Percentiles rank a stretch among this genome's conserved stretches.
phyloP scores from a whole-genome alignment of 768 basidiomycete species.

The Pulveroboletus sp. region DNA sequence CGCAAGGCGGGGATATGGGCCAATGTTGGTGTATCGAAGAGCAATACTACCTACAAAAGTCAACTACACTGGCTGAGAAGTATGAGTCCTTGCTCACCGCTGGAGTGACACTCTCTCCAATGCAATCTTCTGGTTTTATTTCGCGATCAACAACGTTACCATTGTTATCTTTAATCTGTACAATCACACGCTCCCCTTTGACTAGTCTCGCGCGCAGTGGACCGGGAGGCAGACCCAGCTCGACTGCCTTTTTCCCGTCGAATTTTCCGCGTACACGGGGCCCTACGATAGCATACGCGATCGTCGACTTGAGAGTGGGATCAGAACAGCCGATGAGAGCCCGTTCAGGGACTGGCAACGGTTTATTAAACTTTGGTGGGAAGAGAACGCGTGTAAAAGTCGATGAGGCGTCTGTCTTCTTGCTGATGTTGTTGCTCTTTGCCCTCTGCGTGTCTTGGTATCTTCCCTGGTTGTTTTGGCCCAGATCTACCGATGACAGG shows the following conservation, averaged over 20 bases:
- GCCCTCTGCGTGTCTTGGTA: slow-evolving; percentile 11
- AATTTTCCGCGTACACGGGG: slow-evolving; percentile 66
- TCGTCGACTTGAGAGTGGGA: slow-evolving; percentile 30
- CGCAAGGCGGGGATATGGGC: slow-evolving; percentile 51
- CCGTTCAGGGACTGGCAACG: slow-evolving; percentile 23
- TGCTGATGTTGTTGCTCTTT: slow-evolving; percentile 1
- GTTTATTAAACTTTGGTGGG: slow-evolving; percentile 13
- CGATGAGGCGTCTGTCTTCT: slow-evolving; percentile 1
- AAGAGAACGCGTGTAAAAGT: slow-evolving; percentile 9
- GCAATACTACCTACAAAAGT: slow-evolving; percentile 47
- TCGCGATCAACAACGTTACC: slow-evolving; percentile 42
- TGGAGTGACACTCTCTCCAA: slow-evolving; percentile 49
- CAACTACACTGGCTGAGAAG: background rate
- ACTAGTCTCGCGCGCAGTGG: slow-evolving; percentile 56
- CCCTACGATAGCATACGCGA: slow-evolving; percentile 50
- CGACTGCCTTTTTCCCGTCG: slow-evolving; percentile 56
- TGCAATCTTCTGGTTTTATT: slow-evolving; percentile 56
- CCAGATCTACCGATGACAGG: slow-evolving; percentile 4
- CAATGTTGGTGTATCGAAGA: slow-evolving; percentile 68
- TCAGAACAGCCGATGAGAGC: slow-evolving; percentile 12
- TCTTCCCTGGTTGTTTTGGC: slow-evolving; percentile 4
- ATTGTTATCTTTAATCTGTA: slow-evolving; percentile 44
- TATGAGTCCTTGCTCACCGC: slow-evolving; percentile 31
- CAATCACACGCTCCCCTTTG: slow-evolving; percentile 58
- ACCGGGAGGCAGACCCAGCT: slow-evolving; percentile 59